Evolutionary conservation across 805 yeast genomes (phyloP).

Genomic region (Saccharomycopsis sp.): DNA sequence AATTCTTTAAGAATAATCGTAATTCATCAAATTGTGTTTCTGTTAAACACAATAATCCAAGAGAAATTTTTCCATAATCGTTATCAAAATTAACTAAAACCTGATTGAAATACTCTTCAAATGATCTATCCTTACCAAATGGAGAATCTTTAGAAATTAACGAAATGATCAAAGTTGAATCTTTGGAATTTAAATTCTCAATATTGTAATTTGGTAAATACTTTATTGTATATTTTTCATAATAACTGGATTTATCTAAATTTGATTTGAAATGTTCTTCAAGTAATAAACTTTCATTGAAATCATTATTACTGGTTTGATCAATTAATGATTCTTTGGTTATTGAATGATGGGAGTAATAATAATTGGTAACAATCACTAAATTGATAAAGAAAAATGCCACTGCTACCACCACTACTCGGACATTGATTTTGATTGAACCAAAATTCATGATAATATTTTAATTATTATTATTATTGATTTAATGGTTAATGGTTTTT

Average conservation of each 20-base stretch:
- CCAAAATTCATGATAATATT: slow-evolving; percentile 1
- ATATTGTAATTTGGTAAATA: slow-evolving; percentile 9
- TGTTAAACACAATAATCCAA: slow-evolving; percentile 19
- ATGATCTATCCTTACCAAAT: slow-evolving; percentile 28
- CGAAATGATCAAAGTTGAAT: slow-evolving; percentile 8
- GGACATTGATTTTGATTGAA: not conserved
- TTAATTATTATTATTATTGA: too few species aligned
- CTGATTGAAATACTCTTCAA: slow-evolving; percentile 26
- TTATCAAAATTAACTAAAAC: slow-evolving; percentile 24
- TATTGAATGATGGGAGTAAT: slow-evolving; percentile 6
- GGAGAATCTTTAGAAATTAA: slow-evolving; percentile 18
- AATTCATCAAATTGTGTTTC: slow-evolving; percentile 4
- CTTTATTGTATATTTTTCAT: slow-evolving; percentile 3
- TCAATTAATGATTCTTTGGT: not conserved
- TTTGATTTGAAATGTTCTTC: slow-evolving; percentile 3
- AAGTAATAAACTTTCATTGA: not conserved
- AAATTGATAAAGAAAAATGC: slow-evolving; percentile 8
- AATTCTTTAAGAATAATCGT: slow-evolving; percentile 6
- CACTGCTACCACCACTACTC: slow-evolving; percentile 5
- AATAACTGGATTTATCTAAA: not conserved
- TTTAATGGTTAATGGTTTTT: too few species aligned
- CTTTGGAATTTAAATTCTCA: slow-evolving; percentile 1
- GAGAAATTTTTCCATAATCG: slow-evolving; percentile 19
- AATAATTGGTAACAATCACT: slow-evolving; percentile 9
- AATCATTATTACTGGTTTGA: not conserved